Conservation (phyloP, 306 rosid species). For the Rosa persica region DNA sequence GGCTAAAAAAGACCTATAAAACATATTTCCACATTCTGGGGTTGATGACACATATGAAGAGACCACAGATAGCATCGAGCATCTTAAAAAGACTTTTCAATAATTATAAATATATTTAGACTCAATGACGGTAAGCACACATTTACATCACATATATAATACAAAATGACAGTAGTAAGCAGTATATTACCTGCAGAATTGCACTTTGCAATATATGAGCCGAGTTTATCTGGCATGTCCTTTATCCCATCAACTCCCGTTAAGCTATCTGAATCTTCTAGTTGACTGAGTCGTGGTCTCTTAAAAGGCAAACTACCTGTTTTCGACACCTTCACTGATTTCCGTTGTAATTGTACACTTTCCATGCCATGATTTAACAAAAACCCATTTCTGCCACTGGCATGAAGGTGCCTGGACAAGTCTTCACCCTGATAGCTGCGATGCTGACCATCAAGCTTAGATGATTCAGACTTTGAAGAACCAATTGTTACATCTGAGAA, state of each 20-base stretch:
- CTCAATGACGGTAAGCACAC: not conserved
- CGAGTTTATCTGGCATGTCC: slow-evolving; percentile 52
- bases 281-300: slow-evolving; percentile 55
- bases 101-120: not conserved
- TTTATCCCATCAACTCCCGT: slow-evolving; percentile 52
- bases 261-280: slow-evolving; percentile 41
- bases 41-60: not conserved
- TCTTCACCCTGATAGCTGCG: slow-evolving; percentile 40
- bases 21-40: too few relatives aligned
- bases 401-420: slow-evolving; percentile 32
- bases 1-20: too few relatives aligned
- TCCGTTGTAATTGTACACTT: slow-evolving; percentile 47
- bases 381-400: slow-evolving; percentile 40
- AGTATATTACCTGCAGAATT: slow-evolving; percentile 56
- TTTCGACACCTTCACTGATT: slow-evolving; percentile 54
- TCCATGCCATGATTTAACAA: slow-evolving; percentile 43
- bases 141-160: not conserved
- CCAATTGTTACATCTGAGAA: slow-evolving; percentile 47
- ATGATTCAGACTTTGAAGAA: slow-evolving; percentile 41
- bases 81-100: not conserved
- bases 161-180: not conserved
- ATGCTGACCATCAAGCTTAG: slow-evolving; percentile 43
- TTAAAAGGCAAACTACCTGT: slow-evolving; percentile 48
- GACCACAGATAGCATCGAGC: not conserved
- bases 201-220: slow-evolving; percentile 46